Evolutionary conservation across 176 grass and related monocot species (phyloP), one percentile per base, ranked within the genome.

Genomic region (Otatea glauca): DNA sequence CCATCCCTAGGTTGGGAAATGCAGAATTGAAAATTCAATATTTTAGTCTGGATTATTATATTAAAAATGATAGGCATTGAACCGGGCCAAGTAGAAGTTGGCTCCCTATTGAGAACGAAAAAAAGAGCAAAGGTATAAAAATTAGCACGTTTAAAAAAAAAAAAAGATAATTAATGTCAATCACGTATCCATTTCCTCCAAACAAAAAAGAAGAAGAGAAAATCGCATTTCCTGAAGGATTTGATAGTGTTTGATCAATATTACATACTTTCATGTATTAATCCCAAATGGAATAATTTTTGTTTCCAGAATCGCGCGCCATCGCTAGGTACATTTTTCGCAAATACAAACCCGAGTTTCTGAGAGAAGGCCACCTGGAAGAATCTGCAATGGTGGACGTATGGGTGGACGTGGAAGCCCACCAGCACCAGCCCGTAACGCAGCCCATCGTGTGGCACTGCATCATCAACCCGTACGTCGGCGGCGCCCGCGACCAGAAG

Each of bases 351-450:
- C 63, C 78, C 0, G 87, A 90, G 70, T 50, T 90, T 2, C 49
- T 92, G 0, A 48, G 60, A 25, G 70, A 73, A 13, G 81, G 76
- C 9, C 76, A 74, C 77, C 72, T 85, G 0, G 9, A 45, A 8
- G 85, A 81, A 12, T 81, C 81, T 4, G 88, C 88, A 0, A 18
- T 73, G 70, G 91, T 92, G 76, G 81, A 92, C 37, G 14, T 82
- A 16, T 92, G 88, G 91, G 9, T 87, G 5, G 88, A 90, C 0
- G 91, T 85, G 50, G 91, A 90, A 15, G 81, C 91, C 3, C 66
- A 79, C 35, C 81, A 92, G n/a, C 55, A 70, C 9, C 21, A 82
- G 49, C 59, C 81, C 14, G 23, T 27, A 14, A 18, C 69, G 63
- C 0, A 9, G 14, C 39, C 71, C 65, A 85, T 93, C 42, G 3